phyloP scores from a whole-genome alignment of 1,284 basidiomycete species.

The Wallemia mellicola region DNA sequence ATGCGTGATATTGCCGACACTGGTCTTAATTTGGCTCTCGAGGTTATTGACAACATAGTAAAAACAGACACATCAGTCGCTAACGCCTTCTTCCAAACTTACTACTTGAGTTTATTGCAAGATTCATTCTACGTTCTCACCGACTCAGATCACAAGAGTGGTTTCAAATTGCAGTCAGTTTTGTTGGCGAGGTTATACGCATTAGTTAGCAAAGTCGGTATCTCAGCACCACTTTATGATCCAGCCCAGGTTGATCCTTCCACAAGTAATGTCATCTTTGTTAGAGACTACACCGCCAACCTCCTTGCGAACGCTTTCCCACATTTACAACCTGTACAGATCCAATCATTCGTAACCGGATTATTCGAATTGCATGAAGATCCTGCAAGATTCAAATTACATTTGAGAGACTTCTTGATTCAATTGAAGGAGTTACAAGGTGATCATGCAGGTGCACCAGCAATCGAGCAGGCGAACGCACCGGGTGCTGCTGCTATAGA shows the following conservation, averaged over 20 bases:
- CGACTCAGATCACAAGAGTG: constrained; percentile 89
- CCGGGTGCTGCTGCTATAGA: constrained; percentile 19
- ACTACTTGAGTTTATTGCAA: constrained; percentile 72
- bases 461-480: constrained; percentile 43
- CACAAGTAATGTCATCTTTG: constrained; percentile 51
- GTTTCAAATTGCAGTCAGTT: constrained; percentile 67
- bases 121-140: constrained; percentile 95
- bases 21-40: constrained; percentile 63
- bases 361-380: constrained; percentile 67
- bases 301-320: constrained; percentile 64
- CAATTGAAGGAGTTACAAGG: constrained; percentile 72
- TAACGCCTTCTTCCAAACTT: constrained; percentile 65
- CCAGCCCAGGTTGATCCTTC: constrained; percentile 40
- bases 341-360: constrained; percentile 45
- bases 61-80: constrained; percentile 43
- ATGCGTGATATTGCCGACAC: constrained; percentile 97
- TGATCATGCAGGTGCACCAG: constrained; percentile 54
- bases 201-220: constrained; percentile 53
- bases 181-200: constrained; percentile 83
- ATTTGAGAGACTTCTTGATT: constrained; percentile 71
- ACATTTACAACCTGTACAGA: constrained; percentile 48
- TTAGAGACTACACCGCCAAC: constrained; percentile 66
- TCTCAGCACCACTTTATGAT: constrained; percentile 65
- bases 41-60: constrained; percentile 88
- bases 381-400: constrained; percentile 72